These are phyloP conservation scores for Clarireedia sp. DNA, from an alignment of 2,329 filamentous ascomycete species.

Conservation along the genomic window DNA sequence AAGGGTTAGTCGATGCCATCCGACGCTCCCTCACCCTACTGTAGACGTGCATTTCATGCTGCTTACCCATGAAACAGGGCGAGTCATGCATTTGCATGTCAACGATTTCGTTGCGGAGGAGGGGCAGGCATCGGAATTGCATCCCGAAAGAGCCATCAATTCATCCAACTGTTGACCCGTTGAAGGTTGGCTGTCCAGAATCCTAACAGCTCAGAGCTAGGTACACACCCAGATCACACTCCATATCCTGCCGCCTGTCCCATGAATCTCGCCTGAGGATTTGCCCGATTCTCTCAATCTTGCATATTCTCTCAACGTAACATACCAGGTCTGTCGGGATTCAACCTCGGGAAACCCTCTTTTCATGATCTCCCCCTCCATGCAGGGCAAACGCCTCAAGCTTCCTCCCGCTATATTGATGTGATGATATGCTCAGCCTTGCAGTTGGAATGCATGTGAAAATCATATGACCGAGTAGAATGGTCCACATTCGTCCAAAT, in stretches of 20 bases:
- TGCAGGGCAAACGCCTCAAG: neutral
- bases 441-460: conserved; percentile 1
- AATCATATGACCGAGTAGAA: conserved; percentile 4
- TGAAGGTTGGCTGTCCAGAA: neutral
- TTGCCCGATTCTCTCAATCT: neutral
- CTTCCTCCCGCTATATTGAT: conserved; percentile 1
- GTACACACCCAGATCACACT: too few relatives aligned
- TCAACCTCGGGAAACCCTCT: neutral
- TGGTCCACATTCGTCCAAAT: neutral
- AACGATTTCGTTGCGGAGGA: neutral
- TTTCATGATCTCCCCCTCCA: neutral
- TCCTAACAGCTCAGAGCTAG: too few relatives aligned
- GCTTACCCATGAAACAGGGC: too few relatives aligned
- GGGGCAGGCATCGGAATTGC: neutral
- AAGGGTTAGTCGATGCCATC: too few relatives aligned
- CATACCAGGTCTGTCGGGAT: neutral
- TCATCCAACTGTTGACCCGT: neutral
- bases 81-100: neutral
- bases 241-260: too few relatives aligned
- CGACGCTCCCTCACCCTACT: too few relatives aligned
- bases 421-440: conserved; percentile 3
- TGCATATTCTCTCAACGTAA: neutral
- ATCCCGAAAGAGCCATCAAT: neutral
- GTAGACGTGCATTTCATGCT: too few relatives aligned
- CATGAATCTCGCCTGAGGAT: neutral